Evolutionary conservation across 768 basidiomycete genomes (phyloP).

Genomic region (Antrodiella citrinella): DNA sequence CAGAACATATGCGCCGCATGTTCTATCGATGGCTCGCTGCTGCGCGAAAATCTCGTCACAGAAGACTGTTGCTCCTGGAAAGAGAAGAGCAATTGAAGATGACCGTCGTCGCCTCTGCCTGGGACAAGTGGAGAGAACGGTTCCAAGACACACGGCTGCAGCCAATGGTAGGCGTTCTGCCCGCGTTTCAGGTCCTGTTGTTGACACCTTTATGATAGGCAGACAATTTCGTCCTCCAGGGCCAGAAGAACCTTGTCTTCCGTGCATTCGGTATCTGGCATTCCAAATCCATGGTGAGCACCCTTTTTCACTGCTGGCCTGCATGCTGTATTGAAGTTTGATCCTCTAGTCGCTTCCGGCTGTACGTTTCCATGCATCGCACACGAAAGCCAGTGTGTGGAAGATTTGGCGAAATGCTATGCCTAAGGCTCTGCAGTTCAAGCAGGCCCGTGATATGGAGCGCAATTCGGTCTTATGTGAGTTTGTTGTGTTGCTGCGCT

Average conservation of each 20-base stretch:
- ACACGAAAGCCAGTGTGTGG: slow-evolving; percentile 56
- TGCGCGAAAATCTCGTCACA: slow-evolving; percentile 52
- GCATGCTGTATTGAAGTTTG: slow-evolving; percentile 3
- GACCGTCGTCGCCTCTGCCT: slow-evolving; percentile 42
- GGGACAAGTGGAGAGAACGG: slow-evolving; percentile 77
- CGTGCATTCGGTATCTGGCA: slow-evolving; percentile 71
- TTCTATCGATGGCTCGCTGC: slow-evolving; percentile 65
- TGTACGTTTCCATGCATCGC: slow-evolving; percentile 61
- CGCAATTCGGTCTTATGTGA: slow-evolving; percentile 48
- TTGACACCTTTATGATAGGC: slow-evolving; percentile 45
- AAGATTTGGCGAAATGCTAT: slow-evolving; percentile 58
- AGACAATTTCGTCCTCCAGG: slow-evolving; percentile 48
- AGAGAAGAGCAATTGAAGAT: slow-evolving; percentile 57
- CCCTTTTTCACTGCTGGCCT: slow-evolving; percentile 18
- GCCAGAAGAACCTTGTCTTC: slow-evolving; percentile 52
- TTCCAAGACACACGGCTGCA: slow-evolving; percentile 58
- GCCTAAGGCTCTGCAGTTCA: slow-evolving; percentile 60
- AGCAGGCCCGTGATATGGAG: slow-evolving; percentile 57
- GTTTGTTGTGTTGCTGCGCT: slow-evolving; percentile 17
- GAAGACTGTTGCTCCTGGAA: slow-evolving; percentile 48
- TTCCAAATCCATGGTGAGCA: slow-evolving; percentile 68
- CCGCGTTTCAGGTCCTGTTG: slow-evolving; percentile 4
- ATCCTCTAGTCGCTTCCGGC: slow-evolving; percentile 80
- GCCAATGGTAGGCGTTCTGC: slow-evolving; percentile 52
- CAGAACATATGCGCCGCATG: slow-evolving; percentile 59